Conservation (phyloP, 192 early-diverging fungal species). For the Coemansia sp. region DNA sequence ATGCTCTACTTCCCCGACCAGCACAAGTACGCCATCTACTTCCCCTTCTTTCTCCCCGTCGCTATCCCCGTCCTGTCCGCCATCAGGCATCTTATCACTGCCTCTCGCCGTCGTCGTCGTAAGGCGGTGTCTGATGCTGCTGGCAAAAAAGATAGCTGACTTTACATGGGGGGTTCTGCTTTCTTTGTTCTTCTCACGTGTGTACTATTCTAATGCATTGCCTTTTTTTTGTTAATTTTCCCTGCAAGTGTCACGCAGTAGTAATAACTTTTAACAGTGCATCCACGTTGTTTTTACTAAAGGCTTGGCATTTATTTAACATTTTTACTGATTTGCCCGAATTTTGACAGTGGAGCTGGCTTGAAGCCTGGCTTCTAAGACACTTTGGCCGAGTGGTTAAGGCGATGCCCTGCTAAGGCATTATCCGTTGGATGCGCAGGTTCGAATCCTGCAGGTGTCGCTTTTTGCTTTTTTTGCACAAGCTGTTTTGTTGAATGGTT, state of each 20-base stretch:
- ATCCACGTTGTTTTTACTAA: too few relatives aligned
- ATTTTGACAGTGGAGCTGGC: background rate
- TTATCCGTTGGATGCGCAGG: conserved; percentile 67
- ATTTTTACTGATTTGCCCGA: background rate
- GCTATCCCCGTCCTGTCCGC: conserved; percentile 70
- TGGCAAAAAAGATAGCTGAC: background rate
- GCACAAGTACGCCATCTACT: conserved; percentile 96
- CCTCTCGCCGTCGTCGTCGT: background rate
- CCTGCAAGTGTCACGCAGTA: too few relatives aligned
- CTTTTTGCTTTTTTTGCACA: conserved; percentile 15
- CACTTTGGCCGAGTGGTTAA: conserved; percentile 59
- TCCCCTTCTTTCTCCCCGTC: conserved; percentile 92
- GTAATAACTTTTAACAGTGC: too few relatives aligned
- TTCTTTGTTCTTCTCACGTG: too few relatives aligned
- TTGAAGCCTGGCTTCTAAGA: background rate
- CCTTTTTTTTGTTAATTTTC: too few relatives aligned
- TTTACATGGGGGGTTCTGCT: background rate
- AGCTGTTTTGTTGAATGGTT: background rate
- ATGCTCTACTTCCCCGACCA: conserved; percentile 98
- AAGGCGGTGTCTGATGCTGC: background rate
- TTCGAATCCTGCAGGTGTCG: conserved; percentile 71
- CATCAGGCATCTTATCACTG: conserved; percentile 22
- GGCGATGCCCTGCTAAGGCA: conserved; percentile 68
- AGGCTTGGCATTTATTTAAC: background rate
- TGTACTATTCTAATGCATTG: too few relatives aligned